Evolutionary conservation across 1,139 yeast species (phyloP).

Genomic region (Candida albicans): DNA sequence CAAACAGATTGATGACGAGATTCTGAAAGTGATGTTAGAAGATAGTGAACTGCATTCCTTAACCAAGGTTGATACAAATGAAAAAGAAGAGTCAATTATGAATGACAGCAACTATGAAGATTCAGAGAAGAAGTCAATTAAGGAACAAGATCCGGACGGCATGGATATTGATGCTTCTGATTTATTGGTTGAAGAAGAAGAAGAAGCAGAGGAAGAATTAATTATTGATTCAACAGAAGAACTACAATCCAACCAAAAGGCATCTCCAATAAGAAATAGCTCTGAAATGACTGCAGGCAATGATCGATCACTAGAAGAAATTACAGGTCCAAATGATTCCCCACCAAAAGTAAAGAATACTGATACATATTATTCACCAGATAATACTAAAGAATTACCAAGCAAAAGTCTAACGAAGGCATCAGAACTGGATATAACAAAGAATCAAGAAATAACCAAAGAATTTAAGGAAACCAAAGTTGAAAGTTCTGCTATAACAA

Average conservation of each 20-base stretch:
- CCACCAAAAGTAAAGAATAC: too few relatives aligned
- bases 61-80: background rate
- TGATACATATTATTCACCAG: too few relatives aligned
- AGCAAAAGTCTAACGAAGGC: too few relatives aligned
- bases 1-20: slow-evolving; percentile 17
- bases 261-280: slow-evolving; percentile 1
- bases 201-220: background rate
- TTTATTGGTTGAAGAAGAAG: background rate
- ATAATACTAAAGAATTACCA: too few relatives aligned
- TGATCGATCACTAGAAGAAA: background rate
- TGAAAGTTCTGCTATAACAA: too few relatives aligned
- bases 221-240: too few relatives aligned
- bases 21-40: slow-evolving; percentile 14
- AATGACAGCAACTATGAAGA: background rate
- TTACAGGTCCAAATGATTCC: too few relatives aligned
- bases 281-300: background rate
- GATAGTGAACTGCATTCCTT: background rate
- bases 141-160: background rate
- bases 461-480: too few relatives aligned
- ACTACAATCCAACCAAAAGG: background rate
- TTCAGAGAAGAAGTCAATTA: background rate
- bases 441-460: too few relatives aligned
- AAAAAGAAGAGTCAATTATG: background rate
- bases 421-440: too few relatives aligned
- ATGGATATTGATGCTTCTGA: background rate